Conservation (phyloP, 805 yeast species). For the Wickerhamomyces hampshirensis region DNA sequence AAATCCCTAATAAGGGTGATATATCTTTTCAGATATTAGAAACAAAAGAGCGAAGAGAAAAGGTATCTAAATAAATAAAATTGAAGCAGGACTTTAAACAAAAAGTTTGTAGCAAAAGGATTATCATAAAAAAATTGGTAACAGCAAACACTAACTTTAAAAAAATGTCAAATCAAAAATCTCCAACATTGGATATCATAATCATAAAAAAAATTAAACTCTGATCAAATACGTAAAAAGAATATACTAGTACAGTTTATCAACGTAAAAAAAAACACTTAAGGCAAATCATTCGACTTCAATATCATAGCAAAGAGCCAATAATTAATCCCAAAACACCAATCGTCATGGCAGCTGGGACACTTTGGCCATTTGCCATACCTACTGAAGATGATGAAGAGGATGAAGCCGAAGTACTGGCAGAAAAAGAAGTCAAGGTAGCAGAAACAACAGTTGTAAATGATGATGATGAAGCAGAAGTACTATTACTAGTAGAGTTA, state of each 20-base stretch:
- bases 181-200: too few relatives aligned
- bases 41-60: too few relatives aligned
- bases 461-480: conserved; percentile 17
- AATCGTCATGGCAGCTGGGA: conserved; percentile 25
- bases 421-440: conserved; percentile 19
- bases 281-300: neutral
- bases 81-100: too few relatives aligned
- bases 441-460: conserved; percentile 18
- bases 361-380: conserved; percentile 22
- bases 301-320: conserved; percentile 24
- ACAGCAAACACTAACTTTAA: too few relatives aligned
- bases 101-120: neutral
- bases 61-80: too few relatives aligned
- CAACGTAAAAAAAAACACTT: neutral
- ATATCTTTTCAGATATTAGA: too few relatives aligned
- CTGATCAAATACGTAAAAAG: too few relatives aligned
- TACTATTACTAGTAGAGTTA: conserved; percentile 23
- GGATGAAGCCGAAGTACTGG: conserved; percentile 17
- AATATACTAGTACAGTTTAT: neutral
- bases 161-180: too few relatives aligned
- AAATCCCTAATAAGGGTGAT: too few relatives aligned
- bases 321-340: conserved; percentile 25
- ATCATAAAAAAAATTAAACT: too few relatives aligned
- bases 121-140: neutral
- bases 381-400: conserved; percentile 30